A percentile compares a stretch with the other conserved stretches of the same genome.
These are phyloP conservation scores for Solanum tarijense DNA, from an alignment of 257 asterid genomes.

Conservation along the genomic window DNA sequence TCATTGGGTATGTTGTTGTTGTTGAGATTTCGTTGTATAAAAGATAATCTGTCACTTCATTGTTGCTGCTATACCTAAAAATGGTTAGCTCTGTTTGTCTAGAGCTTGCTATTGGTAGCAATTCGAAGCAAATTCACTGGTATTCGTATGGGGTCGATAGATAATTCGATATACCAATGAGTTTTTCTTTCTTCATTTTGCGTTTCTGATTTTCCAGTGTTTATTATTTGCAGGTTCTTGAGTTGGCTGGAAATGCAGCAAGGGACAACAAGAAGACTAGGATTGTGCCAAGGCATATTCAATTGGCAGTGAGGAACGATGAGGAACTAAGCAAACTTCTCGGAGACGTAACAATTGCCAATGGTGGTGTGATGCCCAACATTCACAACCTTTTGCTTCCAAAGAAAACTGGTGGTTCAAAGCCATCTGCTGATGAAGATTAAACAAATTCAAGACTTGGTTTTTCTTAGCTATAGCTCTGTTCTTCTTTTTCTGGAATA, in stretches of 20 bases:
- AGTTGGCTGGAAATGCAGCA: conserved; percentile 10
- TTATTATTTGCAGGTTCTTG: background rate
- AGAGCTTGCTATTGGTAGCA: background rate
- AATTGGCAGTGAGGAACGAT: conserved; percentile 9
- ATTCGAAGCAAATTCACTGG: background rate
- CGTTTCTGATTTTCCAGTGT: background rate
- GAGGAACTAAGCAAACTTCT: conserved; percentile 11
- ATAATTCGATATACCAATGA: background rate
- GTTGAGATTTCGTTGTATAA: background rate
- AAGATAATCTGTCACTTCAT: background rate
- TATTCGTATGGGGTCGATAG: background rate
- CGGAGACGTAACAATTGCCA: conserved; percentile 7
- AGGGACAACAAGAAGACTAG: conserved; percentile 13
- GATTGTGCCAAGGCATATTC: conserved; percentile 5
- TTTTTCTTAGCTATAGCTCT: background rate
- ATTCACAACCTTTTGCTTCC: conserved; percentile 14
- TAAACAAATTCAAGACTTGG: background rate
- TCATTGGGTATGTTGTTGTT: background rate
- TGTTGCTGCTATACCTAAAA: background rate
- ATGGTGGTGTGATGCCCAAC: conserved; percentile 13
- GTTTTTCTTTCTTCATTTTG: background rate
- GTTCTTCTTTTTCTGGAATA: background rate
- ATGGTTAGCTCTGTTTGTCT: background rate
- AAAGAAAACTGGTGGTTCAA: conserved; percentile 7
- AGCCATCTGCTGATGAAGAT: conserved; percentile 9